Conservation (phyloP, 371 early-diverging fungal species). For the Mycotypha africana region DNA sequence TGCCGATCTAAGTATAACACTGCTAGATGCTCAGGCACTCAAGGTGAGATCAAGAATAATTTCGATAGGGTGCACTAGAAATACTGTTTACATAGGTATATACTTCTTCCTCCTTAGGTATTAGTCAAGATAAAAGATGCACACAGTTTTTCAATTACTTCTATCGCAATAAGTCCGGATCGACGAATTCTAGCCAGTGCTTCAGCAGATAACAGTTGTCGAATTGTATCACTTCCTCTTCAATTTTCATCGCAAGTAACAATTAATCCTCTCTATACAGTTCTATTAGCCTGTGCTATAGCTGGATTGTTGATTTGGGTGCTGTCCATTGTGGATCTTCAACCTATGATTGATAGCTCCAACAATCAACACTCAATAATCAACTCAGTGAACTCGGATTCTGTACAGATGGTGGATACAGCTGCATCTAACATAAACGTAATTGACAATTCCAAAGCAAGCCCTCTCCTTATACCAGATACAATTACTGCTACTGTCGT, state of each 20-base stretch:
- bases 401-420: no score
- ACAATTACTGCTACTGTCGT: no score
- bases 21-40: conserved; percentile 50
- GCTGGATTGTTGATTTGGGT: conserved; percentile 21
- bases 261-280: conserved; percentile 32
- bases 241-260: conserved; percentile 28
- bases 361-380: neutral
- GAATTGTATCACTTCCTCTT: conserved; percentile 49
- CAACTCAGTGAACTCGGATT: no score
- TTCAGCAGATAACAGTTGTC: conserved; percentile 64
- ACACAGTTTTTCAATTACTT: conserved; percentile 62
- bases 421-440: no score
- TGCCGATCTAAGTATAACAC: conserved; percentile 45
- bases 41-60: no score
- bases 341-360: conserved; percentile 3
- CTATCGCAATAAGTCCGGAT: conserved; percentile 57
- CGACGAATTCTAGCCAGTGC: conserved; percentile 54
- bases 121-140: conserved; percentile 33
- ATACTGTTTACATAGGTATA: no score
- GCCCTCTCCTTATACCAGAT: no score
- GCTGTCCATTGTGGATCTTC: conserved; percentile 5
- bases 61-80: no score
- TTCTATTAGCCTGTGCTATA: conserved; percentile 24
- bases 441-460: no score
- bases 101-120: no score